Conservation (phyloP, 495 filamentous ascomycete genomes). For the Xylaria venustula region DNA sequence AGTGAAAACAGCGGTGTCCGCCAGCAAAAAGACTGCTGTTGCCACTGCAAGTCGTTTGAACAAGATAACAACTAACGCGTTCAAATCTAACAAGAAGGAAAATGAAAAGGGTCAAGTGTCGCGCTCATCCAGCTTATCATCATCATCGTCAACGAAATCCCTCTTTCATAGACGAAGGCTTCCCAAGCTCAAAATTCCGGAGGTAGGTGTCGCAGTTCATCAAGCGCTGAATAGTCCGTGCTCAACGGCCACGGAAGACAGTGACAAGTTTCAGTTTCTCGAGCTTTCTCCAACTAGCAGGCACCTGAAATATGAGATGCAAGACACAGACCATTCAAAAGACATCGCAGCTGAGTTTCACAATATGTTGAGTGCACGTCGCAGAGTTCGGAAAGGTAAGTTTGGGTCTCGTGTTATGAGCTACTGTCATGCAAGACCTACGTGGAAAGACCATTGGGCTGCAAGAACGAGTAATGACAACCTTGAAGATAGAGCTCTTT, state of each 20-base stretch:
- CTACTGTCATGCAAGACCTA: background rate
- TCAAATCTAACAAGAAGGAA: background rate
- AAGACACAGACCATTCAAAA: background rate
- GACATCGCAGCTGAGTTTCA: conserved; percentile 6
- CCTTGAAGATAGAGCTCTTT: background rate
- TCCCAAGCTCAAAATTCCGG: conserved; percentile 9
- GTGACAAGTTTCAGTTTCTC: background rate
- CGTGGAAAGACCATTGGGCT: background rate
- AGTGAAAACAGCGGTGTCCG: background rate
- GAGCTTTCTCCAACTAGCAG: background rate
- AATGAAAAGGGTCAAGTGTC: background rate
- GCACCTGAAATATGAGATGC: background rate
- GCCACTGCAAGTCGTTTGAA: background rate
- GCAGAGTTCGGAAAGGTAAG: conserved; percentile 8
- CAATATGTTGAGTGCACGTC: conserved; percentile 11
- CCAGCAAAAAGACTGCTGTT: background rate
- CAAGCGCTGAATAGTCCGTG: background rate
- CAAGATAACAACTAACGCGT: background rate
- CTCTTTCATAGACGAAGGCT: background rate
- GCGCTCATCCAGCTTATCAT: background rate
- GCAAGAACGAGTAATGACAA: background rate
- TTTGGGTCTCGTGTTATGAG: background rate
- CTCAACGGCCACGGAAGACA: conserved; percentile 3
- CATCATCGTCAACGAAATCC: background rate
- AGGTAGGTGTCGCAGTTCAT: background rate